Conservation (phyloP, 108 stramenopile genomes). For the Discostella stelligeroides region DNA sequence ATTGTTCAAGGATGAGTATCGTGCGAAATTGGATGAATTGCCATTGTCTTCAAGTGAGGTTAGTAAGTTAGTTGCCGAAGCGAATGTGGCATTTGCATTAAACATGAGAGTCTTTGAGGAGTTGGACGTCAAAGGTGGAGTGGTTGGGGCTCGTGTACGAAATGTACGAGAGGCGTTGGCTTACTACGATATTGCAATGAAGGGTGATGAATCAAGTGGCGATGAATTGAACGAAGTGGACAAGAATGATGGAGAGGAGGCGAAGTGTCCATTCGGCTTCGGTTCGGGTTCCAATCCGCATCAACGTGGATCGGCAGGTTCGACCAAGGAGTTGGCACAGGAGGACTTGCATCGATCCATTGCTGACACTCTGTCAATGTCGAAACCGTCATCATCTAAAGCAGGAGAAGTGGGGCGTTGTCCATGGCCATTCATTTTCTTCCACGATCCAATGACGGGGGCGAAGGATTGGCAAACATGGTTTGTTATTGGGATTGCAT, state of each 20-base stretch:
- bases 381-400: background rate
- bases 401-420: constrained; percentile 43
- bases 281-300: constrained; percentile 36
- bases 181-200: constrained; percentile 40
- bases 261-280: constrained; percentile 57
- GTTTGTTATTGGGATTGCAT: constrained; percentile 57
- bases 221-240: background rate
- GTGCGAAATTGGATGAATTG: constrained; percentile 69
- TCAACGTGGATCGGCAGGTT: constrained; percentile 1
- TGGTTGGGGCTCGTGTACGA: constrained; percentile 66
- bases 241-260: constrained; percentile 11
- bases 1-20: constrained; percentile 88
- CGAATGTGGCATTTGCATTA: constrained; percentile 87
- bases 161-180: constrained; percentile 60
- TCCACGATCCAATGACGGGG: constrained; percentile 73
- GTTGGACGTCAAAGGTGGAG: constrained; percentile 73
- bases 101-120: constrained; percentile 92
- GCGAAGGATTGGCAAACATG: constrained; percentile 83
- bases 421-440: constrained; percentile 89
- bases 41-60: constrained; percentile 50
- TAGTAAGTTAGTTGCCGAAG: constrained; percentile 73
- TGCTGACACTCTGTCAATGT: background rate
- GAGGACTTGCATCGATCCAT: background rate
- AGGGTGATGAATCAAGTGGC: background rate
- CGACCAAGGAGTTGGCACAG: background rate